phyloP scores from a whole-genome alignment of 2,329 filamentous ascomycete species.

The Diaporthe ampelina region DNA sequence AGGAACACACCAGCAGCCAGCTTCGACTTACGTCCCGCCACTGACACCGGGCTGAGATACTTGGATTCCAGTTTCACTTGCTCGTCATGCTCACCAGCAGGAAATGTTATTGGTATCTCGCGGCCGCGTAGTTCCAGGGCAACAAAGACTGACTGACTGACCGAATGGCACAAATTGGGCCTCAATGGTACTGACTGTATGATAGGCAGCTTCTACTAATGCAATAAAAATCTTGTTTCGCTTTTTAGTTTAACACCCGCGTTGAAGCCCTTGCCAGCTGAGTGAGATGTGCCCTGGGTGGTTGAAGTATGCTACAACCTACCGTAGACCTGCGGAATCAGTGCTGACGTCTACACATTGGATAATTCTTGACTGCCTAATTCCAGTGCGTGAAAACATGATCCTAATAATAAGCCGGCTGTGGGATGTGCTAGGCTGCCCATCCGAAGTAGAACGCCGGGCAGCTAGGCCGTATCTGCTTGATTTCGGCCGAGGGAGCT shows the following conservation, averaged over 20 bases:
- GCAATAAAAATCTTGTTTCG: constrained; percentile 19
- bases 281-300: too few species aligned
- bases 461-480: constrained; percentile 3
- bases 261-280: too few species aligned
- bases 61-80: constrained; percentile 25
- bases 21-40: constrained; percentile 36
- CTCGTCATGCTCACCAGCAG: constrained; percentile 28
- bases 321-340: background rate
- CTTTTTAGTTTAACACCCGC: background rate
- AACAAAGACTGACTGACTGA: constrained; percentile 36
- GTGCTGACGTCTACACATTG: too few species aligned
- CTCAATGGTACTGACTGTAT: constrained; percentile 42
- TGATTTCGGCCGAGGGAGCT: constrained; percentile 30
- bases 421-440: background rate
- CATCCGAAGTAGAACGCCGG: background rate
- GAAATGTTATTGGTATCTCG: constrained; percentile 8
- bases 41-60: constrained; percentile 45
- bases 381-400: too few species aligned
- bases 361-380: background rate
- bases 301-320: background rate
- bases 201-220: constrained; percentile 42
- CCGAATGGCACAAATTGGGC: constrained; percentile 29
- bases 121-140: constrained; percentile 12
- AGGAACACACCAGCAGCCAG: constrained; percentile 15
- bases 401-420: background rate